Percentiles rank a stretch among this genome's conserved stretches.
Evolutionary conservation across 106 monocot species (phyloP).

Genomic region (Allium cepa): DNA sequence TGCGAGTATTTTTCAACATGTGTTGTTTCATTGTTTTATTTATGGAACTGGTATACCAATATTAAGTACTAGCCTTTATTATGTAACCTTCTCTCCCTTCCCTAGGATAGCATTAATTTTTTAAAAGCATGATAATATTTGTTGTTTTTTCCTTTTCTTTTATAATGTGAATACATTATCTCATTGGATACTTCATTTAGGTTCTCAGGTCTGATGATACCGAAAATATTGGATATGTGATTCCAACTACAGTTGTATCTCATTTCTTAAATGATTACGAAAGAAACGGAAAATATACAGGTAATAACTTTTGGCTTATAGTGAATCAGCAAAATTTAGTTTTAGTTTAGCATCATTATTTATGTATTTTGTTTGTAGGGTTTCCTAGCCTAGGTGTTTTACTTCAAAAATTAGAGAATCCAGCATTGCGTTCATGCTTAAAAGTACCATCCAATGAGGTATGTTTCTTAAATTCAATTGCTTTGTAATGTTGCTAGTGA

Average conservation of each 20-base stretch:
- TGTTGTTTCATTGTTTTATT: no score
- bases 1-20: no score
- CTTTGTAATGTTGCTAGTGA: not conserved
- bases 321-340: not conserved
- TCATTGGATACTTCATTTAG: constrained; percentile 59
- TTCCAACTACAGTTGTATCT: constrained; percentile 93
- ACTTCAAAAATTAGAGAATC: constrained; percentile 97
- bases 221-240: constrained; percentile 99
- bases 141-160: not conserved
- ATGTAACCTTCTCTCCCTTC: not conserved
- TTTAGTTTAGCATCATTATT: not conserved
- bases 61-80: no score
- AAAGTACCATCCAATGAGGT: constrained; percentile 88
- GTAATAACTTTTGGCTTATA: constrained; percentile 21
- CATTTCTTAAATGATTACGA: constrained; percentile 93
- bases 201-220: constrained; percentile 86
- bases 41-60: no score
- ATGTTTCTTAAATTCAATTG: constrained; percentile 9
- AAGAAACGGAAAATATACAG: constrained; percentile 91
- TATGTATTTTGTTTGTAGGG: constrained; percentile 27
- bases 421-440: constrained; percentile 79
- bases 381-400: constrained; percentile 95
- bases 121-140: not conserved
- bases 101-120: not conserved
- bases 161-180: constrained; percentile 6